phyloP scores from a whole-genome alignment of 192 early-diverging fungal genomes.

The Entomortierella parvispora region DNA sequence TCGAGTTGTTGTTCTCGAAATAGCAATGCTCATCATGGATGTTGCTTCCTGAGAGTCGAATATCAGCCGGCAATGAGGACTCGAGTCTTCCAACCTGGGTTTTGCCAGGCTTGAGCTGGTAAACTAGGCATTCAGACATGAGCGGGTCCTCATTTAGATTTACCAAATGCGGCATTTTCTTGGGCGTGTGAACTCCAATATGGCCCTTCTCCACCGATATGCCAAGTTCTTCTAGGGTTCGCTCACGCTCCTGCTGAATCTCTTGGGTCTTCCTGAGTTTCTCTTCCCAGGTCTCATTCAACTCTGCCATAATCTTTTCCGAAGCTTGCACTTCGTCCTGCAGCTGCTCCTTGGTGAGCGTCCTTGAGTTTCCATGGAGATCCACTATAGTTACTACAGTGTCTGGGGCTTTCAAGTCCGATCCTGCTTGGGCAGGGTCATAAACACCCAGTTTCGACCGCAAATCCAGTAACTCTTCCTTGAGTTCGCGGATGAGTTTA shows the following conservation, averaged over 20 bases:
- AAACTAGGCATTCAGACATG: conserved; percentile 92
- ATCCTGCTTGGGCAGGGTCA: conserved; percentile 48
- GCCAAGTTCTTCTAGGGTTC: conserved; percentile 80
- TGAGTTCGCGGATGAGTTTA: conserved; percentile 84
- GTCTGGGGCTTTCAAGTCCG: conserved; percentile 15
- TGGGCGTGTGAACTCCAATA: conserved; percentile 81
- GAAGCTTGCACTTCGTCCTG: conserved; percentile 83
- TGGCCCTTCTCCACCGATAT: conserved; percentile 76
- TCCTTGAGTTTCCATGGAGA: conserved; percentile 54
- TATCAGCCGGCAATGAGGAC: conserved; percentile 54
- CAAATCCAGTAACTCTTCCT: conserved; percentile 80
- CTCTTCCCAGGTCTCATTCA: conserved; percentile 88
- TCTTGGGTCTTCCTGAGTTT: conserved; percentile 77
- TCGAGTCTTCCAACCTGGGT: conserved; percentile 73
- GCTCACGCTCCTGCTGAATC: conserved; percentile 78
- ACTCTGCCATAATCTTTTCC: conserved; percentile 87
- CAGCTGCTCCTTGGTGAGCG: conserved; percentile 63
- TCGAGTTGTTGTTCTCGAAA: conserved; percentile 72
- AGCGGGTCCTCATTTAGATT: conserved; percentile 92
- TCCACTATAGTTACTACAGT: conserved; percentile 57
- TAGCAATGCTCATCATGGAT: conserved; percentile 76
- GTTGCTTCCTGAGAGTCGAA: conserved; percentile 69
- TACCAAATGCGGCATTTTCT: conserved; percentile 85
- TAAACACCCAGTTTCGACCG: conserved; percentile 64
- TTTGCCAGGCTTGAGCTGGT: conserved; percentile 79